These are phyloP conservation scores for Trametes cubensis DNA, from an alignment of 768 basidiomycete genomes.

Conservation along the genomic window DNA sequence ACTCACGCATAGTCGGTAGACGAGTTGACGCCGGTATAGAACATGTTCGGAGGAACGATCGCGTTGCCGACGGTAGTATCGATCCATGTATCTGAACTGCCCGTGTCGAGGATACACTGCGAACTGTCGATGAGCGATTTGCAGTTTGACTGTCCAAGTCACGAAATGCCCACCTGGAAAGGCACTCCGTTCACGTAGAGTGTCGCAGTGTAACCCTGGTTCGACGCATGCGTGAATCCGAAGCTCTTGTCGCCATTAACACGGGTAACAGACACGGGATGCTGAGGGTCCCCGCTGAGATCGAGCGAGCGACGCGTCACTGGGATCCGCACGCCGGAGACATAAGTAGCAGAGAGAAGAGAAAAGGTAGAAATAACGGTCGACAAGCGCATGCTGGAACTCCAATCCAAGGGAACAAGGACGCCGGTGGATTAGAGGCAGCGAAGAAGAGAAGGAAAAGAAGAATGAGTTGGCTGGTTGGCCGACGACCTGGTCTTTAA, in stretches of 20 bases:
- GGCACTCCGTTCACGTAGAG: constrained; percentile 1
- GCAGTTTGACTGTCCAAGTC: no score
- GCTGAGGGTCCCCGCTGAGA: neutral
- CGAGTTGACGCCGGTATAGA: constrained; percentile 2
- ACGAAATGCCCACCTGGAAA: neutral
- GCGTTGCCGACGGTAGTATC: neutral
- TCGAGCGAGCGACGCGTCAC: neutral
- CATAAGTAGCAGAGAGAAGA: neutral
- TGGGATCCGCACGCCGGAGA: neutral
- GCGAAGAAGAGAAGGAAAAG: no score
- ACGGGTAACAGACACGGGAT: neutral
- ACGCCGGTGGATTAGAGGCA: no score
- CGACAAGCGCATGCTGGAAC: no score
- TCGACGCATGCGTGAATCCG: neutral
- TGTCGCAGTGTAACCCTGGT: neutral
- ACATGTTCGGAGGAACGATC: neutral
- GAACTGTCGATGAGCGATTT: neutral
- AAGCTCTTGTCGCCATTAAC: neutral
- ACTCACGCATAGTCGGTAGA: constrained; percentile 2
- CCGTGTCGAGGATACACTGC: constrained; percentile 3
- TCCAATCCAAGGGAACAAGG: no score
- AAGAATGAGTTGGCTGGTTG: no score
- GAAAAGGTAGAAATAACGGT: no score
- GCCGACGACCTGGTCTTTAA: no score
- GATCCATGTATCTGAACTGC: constrained; percentile 15